These are phyloP conservation scores for Pleurotus sapidus DNA, from an alignment of 768 basidiomycete species.

Conservation along the genomic window DNA sequence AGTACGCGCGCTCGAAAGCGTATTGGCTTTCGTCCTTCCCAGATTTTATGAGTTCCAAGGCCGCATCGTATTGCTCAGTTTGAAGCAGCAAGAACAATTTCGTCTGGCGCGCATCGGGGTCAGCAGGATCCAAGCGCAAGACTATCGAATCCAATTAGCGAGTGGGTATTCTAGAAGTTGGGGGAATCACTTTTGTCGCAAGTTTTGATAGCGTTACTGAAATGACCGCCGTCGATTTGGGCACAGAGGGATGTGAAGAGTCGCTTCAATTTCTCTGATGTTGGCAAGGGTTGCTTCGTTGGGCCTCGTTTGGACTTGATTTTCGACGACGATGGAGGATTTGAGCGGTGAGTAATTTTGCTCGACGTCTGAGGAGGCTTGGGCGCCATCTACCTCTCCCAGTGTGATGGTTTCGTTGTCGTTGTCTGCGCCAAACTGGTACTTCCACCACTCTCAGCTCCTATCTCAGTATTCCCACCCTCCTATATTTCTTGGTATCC, in stretches of 20 bases:
- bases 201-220: slow-evolving; percentile 83
- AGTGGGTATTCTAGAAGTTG: background rate
- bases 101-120: slow-evolving; percentile 74
- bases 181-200: slow-evolving; percentile 75
- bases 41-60: slow-evolving; percentile 54
- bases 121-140: slow-evolving; percentile 60
- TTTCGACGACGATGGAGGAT: slow-evolving; percentile 14
- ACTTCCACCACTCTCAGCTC: too few species aligned
- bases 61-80: slow-evolving; percentile 75
- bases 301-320: slow-evolving; percentile 18
- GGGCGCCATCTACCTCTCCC: background rate
- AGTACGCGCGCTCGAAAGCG: slow-evolving; percentile 76
- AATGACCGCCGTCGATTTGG: slow-evolving; percentile 89
- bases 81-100: slow-evolving; percentile 88
- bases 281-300: slow-evolving; percentile 29
- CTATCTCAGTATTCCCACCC: too few species aligned
- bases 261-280: slow-evolving; percentile 43
- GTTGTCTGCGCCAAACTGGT: too few species aligned
- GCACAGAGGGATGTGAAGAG: slow-evolving; percentile 79
- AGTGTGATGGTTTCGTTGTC: too few species aligned
- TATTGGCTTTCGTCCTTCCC: slow-evolving; percentile 21
- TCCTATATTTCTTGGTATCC: too few species aligned
- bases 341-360: slow-evolving; percentile 9
- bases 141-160: slow-evolving; percentile 41
- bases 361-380: slow-evolving; percentile 18